Conservation (phyloP, 2,329 filamentous ascomycete genomes). For the Huntiella abstrusa region DNA sequence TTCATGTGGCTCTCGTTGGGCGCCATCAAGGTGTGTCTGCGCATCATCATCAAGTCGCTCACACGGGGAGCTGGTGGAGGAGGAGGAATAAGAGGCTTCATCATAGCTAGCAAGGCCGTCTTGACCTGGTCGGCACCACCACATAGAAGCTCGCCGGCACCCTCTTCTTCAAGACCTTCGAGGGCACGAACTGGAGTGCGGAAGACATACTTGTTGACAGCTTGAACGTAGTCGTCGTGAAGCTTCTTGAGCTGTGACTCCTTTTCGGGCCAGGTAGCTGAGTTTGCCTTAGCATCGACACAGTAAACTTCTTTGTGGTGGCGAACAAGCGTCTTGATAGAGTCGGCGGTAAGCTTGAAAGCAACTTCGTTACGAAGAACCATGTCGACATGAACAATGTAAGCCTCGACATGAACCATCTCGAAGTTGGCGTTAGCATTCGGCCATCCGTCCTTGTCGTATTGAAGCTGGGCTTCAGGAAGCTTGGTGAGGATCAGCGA, state of each 20-base stretch:
- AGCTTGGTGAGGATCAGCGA: constrained; percentile 85
- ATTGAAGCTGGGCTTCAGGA: constrained; percentile 65
- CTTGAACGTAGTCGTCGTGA: constrained; percentile 90
- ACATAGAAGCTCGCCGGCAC: constrained; percentile 77
- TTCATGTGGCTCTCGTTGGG: constrained; percentile 3
- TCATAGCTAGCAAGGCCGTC: constrained; percentile 62
- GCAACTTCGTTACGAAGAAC: constrained; percentile 93
- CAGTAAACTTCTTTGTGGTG: constrained; percentile 95
- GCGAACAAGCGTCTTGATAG: constrained; percentile 81
- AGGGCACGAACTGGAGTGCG: constrained; percentile 73
- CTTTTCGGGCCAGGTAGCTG: constrained; percentile 92
- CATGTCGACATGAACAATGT: constrained; percentile 98
- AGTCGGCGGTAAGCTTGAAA: constrained; percentile 89
- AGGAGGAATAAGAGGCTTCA: constrained; percentile 71
- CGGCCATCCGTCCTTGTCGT: constrained; percentile 40
- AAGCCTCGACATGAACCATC: constrained; percentile 84
- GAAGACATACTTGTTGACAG: constrained; percentile 93
- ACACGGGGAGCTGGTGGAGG: constrained; percentile 22
- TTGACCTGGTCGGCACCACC: constrained; percentile 91
- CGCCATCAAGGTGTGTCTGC: constrained; percentile 67
- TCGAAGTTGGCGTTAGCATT: constrained; percentile 87
- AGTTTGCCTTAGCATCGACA: constrained; percentile 70
- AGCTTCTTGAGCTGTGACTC: constrained; percentile 91
- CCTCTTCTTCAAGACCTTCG: constrained; percentile 92
- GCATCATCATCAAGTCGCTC: constrained; percentile 63